phyloP scores from a whole-genome alignment of 2,329 filamentous ascomycete species.

The Fusarium fujikuroi region DNA sequence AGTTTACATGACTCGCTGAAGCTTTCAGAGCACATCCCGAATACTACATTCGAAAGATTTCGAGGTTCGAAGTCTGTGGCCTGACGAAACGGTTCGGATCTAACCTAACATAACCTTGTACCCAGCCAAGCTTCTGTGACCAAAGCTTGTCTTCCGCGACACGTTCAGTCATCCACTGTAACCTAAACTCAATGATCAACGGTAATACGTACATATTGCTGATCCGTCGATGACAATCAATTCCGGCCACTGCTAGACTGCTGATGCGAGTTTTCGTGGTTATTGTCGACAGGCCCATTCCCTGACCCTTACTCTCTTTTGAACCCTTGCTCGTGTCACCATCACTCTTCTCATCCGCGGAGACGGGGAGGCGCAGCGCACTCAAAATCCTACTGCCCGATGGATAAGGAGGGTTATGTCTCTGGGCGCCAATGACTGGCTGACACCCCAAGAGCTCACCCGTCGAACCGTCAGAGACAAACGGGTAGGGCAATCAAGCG shows the following conservation, averaged over 20 bases:
- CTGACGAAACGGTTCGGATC: constrained; percentile 10
- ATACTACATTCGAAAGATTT: background rate
- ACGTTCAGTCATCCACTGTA: constrained; percentile 2
- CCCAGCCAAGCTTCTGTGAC: constrained; percentile 15
- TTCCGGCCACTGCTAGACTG: background rate
- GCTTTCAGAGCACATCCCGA: background rate
- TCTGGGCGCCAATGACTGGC: constrained; percentile 16
- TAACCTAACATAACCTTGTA: constrained; percentile 3
- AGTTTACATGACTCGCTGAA: background rate
- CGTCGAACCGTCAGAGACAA: constrained; percentile 5
- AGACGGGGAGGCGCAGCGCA: constrained; percentile 2
- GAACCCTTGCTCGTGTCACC: background rate
- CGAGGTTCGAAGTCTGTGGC: background rate
- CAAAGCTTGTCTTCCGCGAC: constrained; percentile 21
- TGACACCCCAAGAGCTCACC: constrained; percentile 5
- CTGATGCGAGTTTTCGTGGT: background rate
- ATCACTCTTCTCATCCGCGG: background rate
- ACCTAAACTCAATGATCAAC: constrained; percentile 12
- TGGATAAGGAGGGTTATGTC: constrained; percentile 11
- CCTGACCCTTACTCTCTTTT: background rate
- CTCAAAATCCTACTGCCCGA: background rate
- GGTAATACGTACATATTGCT: constrained; percentile 9
- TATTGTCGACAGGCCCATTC: background rate
- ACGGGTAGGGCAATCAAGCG: constrained; percentile 17
- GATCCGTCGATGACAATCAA: constrained; percentile 22